Base-by-base conservation (phyloP, 2,329 filamentous ascomycete species). In the Aurifilum marmelostoma region DNA sequence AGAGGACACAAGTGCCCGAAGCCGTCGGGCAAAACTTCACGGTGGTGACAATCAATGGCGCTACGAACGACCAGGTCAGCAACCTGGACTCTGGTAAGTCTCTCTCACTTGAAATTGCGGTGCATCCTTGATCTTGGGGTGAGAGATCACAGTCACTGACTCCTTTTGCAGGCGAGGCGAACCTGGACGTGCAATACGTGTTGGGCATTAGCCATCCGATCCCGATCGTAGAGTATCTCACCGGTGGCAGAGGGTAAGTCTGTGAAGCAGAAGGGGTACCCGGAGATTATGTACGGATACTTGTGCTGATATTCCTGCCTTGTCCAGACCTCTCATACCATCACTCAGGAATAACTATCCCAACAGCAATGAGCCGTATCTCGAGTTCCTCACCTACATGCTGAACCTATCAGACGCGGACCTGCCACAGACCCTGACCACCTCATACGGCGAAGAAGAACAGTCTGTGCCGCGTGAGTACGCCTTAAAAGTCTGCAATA, bases 311-410 rank as follows among this genome's bases (percentile, higher is more conserved):
- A 6, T 37, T 2, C 2, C 3, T 8, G 21, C 83, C 9, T 68
- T 8, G 27, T 83, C 11, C 69, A 88, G 88, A 73, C 82, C 91
- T 0, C 80, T 91, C 0, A 78, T 82, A 12, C 84, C 89, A 16
- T 82, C 84, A 0, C 80, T 83, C 18, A 78, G 83, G 29, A 77
- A 87, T 59, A 81, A 90, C 1, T 76, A 73, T 1, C 77, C 75
- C 1, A 88, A 87, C 0, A 89, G 87, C 72, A 92, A 92, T 76
- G 91, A 93, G 79, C 89, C 89, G 0, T 92, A 91, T 77, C 81
- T 91, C 2, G 83, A 82, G 32, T 91, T 88, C 82, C 80, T 91
- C 39, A 83, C 87, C 69, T 87, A 87, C 75, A 76, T 91, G 73
- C 79, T 90, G 5, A 80, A 78, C 16, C 83, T 90, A 1, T 78